Conservation (phyloP, 306 rosid species). For the Trichosanthes cucumerina region DNA sequence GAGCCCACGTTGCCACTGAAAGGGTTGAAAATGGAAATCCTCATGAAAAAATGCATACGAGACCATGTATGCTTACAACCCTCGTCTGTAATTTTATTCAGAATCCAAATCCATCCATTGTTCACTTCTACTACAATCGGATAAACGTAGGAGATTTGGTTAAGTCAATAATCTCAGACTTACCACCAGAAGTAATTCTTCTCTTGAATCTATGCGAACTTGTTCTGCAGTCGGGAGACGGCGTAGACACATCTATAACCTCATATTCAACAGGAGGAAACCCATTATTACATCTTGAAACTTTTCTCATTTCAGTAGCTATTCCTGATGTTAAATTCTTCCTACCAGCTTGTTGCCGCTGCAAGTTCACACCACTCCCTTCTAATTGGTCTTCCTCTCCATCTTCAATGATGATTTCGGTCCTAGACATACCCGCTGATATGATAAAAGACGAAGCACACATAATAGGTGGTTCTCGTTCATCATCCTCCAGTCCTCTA, state of each 20-base stretch:
- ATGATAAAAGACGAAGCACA: conserved; percentile 18
- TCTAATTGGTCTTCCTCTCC: background rate
- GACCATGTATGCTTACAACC: background rate
- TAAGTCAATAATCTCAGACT: conserved; percentile 51
- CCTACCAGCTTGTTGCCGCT: conserved; percentile 18
- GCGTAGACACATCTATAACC: conserved; percentile 66
- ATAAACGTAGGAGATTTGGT: conserved; percentile 64
- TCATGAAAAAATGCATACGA: background rate
- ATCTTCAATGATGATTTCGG: conserved; percentile 22
- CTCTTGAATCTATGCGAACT: conserved; percentile 38
- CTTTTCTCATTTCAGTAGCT: conserved; percentile 12
- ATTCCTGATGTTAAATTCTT: conserved; percentile 5
- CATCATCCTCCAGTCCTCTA: conserved; percentile 25
- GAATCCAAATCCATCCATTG: background rate
- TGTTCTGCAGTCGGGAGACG: conserved; percentile 54
- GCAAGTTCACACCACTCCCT: conserved; percentile 11
- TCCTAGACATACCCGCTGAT: background rate
- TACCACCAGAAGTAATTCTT: conserved; percentile 27
- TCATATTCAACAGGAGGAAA: conserved; percentile 41
- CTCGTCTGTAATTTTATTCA: background rate
- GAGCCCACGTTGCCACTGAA: conserved; percentile 1
- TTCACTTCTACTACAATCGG: conserved; percentile 45
- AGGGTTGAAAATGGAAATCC: background rate
- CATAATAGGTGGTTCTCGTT: conserved; percentile 8
- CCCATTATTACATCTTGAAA: background rate